Percentiles rank a stretch among this genome's conserved stretches.
Conservation (phyloP, 2,329 filamentous ascomycete species). For the Pyrenochaeta sp. region DNA sequence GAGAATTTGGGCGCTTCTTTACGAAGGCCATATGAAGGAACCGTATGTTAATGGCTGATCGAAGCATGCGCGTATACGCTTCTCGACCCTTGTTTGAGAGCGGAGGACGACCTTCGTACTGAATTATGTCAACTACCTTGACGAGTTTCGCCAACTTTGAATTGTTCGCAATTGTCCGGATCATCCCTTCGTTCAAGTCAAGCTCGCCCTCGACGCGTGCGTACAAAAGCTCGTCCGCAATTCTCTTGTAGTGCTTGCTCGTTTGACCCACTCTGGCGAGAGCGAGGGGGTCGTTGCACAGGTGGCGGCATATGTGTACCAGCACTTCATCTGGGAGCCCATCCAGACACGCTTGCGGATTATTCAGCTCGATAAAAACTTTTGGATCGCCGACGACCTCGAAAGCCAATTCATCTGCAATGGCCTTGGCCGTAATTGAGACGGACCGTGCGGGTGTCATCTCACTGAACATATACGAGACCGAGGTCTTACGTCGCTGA, state of each 20-base stretch:
- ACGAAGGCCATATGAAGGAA: neutral
- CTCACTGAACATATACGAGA: neutral
- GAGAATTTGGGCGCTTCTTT: no score
- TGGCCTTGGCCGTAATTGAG: conserved; percentile 1
- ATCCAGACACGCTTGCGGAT: conserved; percentile 8
- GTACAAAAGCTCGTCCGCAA: conserved; percentile 9
- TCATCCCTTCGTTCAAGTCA: neutral
- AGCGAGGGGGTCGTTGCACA: neutral
- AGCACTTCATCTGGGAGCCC: conserved; percentile 15
- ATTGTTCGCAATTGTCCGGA: neutral
- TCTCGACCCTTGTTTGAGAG: neutral
- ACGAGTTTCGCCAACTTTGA: conserved; percentile 1
- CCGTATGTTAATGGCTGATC: neutral
- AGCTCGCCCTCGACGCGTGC: neutral
- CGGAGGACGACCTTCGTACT: neutral
- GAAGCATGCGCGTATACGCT: neutral
- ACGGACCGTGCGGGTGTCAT: neutral
- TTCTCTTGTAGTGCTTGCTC: conserved; percentile 8
- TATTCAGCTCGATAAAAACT: neutral
- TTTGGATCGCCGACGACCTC: neutral
- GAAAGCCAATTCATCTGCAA: neutral
- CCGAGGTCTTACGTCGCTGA: conserved; percentile 9
- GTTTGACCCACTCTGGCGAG: conserved; percentile 8
- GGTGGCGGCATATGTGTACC: neutral
- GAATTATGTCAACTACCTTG: neutral